Conservation (phyloP, 108 stramenopile genomes). For the Cyclostephanos invisitatus region DNA sequence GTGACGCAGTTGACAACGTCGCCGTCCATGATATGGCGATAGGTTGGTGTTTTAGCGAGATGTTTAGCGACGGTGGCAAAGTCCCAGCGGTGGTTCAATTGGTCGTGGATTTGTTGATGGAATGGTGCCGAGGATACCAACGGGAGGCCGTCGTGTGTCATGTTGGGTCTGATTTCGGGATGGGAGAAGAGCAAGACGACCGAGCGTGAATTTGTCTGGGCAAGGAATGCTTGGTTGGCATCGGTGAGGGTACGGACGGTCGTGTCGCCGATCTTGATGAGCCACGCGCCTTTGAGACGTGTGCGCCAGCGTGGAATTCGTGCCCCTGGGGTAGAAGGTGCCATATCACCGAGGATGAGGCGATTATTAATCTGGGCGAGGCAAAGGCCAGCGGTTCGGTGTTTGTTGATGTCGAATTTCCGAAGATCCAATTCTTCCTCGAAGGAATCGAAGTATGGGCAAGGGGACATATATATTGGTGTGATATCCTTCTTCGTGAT, state of each 20-base stretch:
- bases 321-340: neutral
- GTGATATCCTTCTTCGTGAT: neutral
- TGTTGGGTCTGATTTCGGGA: neutral
- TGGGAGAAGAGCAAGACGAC: neutral
- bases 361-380: neutral
- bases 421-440: neutral
- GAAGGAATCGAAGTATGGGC: neutral
- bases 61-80: no score
- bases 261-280: neutral
- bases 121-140: neutral
- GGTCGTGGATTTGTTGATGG: neutral
- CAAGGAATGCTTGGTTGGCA: neutral
- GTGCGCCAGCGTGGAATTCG: neutral
- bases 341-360: neutral
- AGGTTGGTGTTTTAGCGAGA: neutral
- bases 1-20: neutral
- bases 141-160: conserved; percentile 4
- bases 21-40: neutral
- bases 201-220: neutral
- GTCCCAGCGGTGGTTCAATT: neutral
- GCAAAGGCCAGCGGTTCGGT: neutral
- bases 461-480: neutral
- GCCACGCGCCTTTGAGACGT: neutral
- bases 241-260: neutral
- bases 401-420: neutral